Conservation (phyloP, 2,329 filamentous ascomycete species). For the Rhynchosporium graminicola region DNA sequence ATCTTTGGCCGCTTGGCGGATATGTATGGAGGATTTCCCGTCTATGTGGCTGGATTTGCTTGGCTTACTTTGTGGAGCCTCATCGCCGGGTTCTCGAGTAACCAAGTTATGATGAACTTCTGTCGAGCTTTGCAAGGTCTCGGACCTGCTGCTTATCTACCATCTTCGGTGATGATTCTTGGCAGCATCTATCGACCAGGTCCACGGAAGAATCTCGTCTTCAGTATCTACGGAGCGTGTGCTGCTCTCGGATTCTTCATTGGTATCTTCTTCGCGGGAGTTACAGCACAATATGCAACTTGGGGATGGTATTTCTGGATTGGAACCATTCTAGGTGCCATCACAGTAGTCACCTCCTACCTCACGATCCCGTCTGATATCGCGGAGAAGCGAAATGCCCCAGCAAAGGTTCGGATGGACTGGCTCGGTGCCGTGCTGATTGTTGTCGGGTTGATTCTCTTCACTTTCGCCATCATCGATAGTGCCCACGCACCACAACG, state of each 20-base stretch:
- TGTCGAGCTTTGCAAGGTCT: conserved; percentile 75
- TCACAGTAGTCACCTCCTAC: conserved; percentile 49
- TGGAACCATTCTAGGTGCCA: conserved; percentile 53
- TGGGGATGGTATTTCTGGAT: conserved; percentile 73
- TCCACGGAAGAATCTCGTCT: conserved; percentile 67
- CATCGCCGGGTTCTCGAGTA: conserved; percentile 67
- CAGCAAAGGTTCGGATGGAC: conserved; percentile 60
- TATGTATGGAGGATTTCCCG: conserved; percentile 60
- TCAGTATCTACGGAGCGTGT: conserved; percentile 57
- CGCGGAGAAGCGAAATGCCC: conserved; percentile 39
- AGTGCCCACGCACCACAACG: conserved; percentile 66
- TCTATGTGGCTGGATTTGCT: conserved; percentile 59
- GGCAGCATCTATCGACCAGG: conserved; percentile 67
- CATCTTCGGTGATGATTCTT: conserved; percentile 66
- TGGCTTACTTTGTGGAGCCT: conserved; percentile 72
- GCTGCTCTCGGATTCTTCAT: conserved; percentile 56
- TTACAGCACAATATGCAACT: conserved; percentile 57
- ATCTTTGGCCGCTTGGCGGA: conserved; percentile 63
- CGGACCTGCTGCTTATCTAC: conserved; percentile 70
- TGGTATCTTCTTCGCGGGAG: conserved; percentile 66
- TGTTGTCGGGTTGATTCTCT: conserved; percentile 64
- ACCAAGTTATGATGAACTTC: conserved; percentile 69
- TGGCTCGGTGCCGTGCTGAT: conserved; percentile 64
- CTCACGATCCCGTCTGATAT: conserved; percentile 53
- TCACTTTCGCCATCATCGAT: conserved; percentile 76